These are phyloP conservation scores for Trypanosomatidae sp. DNA, from an alignment of 208 protist species.

Conservation along the genomic window DNA sequence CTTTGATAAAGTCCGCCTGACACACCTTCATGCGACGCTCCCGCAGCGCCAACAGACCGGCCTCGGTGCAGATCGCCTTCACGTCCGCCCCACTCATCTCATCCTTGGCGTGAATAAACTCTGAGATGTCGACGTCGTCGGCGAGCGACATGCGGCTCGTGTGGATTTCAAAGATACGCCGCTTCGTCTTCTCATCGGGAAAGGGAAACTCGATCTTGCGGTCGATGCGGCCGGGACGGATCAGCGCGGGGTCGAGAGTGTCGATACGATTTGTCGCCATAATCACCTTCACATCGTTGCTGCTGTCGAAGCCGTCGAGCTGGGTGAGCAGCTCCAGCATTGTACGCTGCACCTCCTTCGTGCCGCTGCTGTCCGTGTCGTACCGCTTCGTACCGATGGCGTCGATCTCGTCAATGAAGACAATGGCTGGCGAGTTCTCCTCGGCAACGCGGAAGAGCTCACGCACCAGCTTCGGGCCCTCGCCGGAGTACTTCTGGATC, in stretches of 20 bases:
- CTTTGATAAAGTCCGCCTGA: conserved; percentile 99
- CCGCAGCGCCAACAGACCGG: conserved; percentile 99
- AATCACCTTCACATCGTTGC: conserved; percentile 99
- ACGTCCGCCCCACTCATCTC: conserved; percentile 99
- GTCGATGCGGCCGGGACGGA: conserved; percentile 99
- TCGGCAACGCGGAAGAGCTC: conserved; percentile 99
- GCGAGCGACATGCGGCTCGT: conserved; percentile 99
- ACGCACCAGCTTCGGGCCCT: conserved; percentile 99
- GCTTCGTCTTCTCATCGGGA: conserved; percentile 99
- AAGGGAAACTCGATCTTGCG: conserved; percentile 99
- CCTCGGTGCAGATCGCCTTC: conserved; percentile 99
- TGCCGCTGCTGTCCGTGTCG: conserved; percentile 97
- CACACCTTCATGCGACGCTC: conserved; percentile 99
- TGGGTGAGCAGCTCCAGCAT: conserved; percentile 99
- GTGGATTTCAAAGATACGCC: conserved; percentile 99
- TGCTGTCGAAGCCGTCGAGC: conserved; percentile 99
- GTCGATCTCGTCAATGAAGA: conserved; percentile 99
- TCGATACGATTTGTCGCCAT: conserved; percentile 99
- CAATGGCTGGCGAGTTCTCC: conserved; percentile 98
- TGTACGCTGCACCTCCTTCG: conserved; percentile 99
- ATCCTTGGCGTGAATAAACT: conserved; percentile 99
- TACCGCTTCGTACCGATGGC: conserved; percentile 99
- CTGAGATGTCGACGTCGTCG: conserved; percentile 98
- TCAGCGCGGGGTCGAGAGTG: conserved; percentile 99
- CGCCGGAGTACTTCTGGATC: conserved; percentile 99